A percentile compares a stretch with the other conserved stretches of the same genome.
Evolutionary conservation across 495 filamentous ascomycete species (phyloP).

Genomic region (Neurospora tetraspora): DNA sequence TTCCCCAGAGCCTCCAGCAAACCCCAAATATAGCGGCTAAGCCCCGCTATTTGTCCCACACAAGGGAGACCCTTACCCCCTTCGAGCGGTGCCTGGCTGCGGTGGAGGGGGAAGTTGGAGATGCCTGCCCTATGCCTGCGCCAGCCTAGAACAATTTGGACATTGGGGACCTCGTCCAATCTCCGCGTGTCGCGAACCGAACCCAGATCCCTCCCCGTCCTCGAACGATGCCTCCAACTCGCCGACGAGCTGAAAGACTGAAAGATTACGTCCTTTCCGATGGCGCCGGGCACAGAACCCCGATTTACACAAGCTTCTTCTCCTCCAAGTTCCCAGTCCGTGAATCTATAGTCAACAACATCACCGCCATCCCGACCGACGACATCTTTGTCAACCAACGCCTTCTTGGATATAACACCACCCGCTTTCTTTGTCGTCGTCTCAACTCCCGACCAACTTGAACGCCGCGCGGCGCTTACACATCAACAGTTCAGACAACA

Average conservation of each 20-base stretch:
- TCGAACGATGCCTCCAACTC: not conserved
- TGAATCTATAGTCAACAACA: not conserved
- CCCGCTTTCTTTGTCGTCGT: not conserved
- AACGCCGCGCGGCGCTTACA: not conserved
- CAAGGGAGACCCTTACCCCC: not conserved
- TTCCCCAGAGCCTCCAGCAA: not conserved
- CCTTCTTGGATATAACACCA: not conserved
- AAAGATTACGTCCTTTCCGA: not conserved
- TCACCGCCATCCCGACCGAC: not conserved
- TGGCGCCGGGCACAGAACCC: not conserved
- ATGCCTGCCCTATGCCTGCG: not conserved
- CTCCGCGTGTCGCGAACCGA: not conserved
- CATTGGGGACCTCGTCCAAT: not conserved
- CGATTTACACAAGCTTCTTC: not conserved
- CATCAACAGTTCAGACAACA: not conserved
- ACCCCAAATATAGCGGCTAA: not conserved
- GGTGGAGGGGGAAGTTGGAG: not conserved
- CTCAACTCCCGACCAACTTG: not conserved
- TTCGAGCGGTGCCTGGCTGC: not conserved
- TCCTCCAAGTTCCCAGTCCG: not conserved
- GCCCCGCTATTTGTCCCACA: not conserved
- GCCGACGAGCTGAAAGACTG: not conserved
- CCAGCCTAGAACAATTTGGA: not conserved
- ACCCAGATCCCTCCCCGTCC: not conserved
- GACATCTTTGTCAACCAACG: not conserved